These are phyloP conservation scores for Coleophoma crateriformis DNA, from an alignment of 2,329 filamentous ascomycete genomes.

Conservation along the genomic window DNA sequence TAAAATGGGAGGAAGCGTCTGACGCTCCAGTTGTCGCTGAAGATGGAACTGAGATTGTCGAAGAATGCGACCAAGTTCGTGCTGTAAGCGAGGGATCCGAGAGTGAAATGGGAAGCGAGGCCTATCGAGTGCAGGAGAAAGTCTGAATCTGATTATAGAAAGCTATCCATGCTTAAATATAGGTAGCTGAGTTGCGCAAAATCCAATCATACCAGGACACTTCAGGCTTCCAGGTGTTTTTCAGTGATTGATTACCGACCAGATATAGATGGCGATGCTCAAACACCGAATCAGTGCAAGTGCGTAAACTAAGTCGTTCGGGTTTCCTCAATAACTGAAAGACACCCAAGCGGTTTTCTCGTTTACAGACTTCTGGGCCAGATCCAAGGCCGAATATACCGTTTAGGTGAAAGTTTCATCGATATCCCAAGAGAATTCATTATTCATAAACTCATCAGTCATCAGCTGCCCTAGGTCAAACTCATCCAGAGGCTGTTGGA, in stretches of 20 bases:
- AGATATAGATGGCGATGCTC: no score
- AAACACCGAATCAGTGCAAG: no score
- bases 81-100: conserved; percentile 4
- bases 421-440: neutral
- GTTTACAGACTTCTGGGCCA: no score
- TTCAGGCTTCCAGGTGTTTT: neutral
- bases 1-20: conserved; percentile 21
- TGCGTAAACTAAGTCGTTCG: no score
- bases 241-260: no score
- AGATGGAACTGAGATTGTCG: conserved; percentile 19
- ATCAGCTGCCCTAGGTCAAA: neutral
- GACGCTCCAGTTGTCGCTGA: conserved; percentile 15
- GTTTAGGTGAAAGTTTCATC: no score
- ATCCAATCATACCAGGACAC: neutral
- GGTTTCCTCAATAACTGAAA: no score
- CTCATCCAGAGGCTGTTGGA: neutral
- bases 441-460: conserved; percentile 1
- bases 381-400: no score
- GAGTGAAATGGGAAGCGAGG: neutral
- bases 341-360: no score
- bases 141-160: neutral
- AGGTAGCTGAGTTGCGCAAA: no score
- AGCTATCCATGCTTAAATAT: no score
- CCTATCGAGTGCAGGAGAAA: neutral
- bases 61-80: conserved; percentile 7